Conservation (phyloP, 164 flowering plant species). For the Vitis rotundifolia region DNA sequence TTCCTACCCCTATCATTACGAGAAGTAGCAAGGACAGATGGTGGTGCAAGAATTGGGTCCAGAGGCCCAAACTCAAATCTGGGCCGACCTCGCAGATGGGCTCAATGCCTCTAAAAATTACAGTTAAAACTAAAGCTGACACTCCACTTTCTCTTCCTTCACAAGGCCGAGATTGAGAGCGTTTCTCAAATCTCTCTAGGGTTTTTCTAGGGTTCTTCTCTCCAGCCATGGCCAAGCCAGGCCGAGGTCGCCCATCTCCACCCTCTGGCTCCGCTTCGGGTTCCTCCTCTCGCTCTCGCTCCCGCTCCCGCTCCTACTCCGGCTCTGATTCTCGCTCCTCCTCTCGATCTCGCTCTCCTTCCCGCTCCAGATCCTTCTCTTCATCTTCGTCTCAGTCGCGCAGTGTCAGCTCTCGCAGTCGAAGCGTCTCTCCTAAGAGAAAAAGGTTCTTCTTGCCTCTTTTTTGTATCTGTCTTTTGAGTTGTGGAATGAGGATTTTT, state of each 20-base stretch:
- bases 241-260: slow-evolving; percentile 39
- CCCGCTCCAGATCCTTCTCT: slow-evolving; percentile 33
- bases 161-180: too few species aligned
- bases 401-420: slow-evolving; percentile 63
- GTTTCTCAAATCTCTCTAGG: background rate
- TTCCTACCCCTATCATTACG: too few species aligned
- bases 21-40: too few species aligned
- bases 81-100: too few species aligned
- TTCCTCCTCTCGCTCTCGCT: slow-evolving; percentile 67
- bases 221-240: slow-evolving; percentile 42
- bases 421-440: slow-evolving; percentile 53
- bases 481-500: background rate
- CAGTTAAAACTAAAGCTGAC: too few species aligned
- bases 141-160: too few species aligned
- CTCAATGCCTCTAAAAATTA: too few species aligned
- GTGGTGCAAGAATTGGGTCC: too few species aligned
- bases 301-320: slow-evolving; percentile 45
- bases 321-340: slow-evolving; percentile 36
- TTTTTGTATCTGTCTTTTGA: background rate
- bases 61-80: too few species aligned
- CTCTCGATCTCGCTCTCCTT: slow-evolving; percentile 55
- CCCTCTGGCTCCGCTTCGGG: slow-evolving; percentile 34
- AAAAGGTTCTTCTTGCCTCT: slow-evolving; percentile 37
- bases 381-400: slow-evolving; percentile 74
- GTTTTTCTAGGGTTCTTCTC: slow-evolving; percentile 24